Conservation (phyloP, 192 early-diverging fungal species). For the Coemansia reversa region DNA sequence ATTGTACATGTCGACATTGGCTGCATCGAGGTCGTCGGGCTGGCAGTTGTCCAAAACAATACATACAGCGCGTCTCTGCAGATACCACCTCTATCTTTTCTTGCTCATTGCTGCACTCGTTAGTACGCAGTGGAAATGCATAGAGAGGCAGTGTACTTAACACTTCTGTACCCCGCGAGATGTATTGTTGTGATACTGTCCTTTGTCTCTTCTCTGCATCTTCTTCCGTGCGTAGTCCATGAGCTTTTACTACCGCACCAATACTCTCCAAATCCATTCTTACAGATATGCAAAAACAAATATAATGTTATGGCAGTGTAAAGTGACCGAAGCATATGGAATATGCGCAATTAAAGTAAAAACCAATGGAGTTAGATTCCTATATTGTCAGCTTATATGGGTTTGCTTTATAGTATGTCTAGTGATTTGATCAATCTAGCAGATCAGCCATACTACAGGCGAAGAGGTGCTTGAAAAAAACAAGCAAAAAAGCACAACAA, state of each 20-base stretch:
- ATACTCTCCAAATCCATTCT: not conserved
- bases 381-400: not conserved
- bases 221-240: not conserved
- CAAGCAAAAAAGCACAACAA: not conserved
- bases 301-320: not conserved
- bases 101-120: constrained; percentile 7
- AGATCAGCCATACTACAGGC: not conserved
- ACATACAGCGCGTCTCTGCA: constrained; percentile 11
- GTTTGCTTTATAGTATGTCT: not conserved
- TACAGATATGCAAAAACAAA: not conserved
- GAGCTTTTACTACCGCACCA: not conserved
- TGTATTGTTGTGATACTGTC: not conserved
- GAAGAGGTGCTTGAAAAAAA: not conserved
- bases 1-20: constrained; percentile 31
- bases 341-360: not conserved
- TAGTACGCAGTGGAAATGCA: constrained; percentile 18
- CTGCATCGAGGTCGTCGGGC: constrained; percentile 36
- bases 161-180: constrained; percentile 20
- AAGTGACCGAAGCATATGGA: not conserved
- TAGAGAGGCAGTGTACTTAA: constrained; percentile 28
- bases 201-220: not conserved
- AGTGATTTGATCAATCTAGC: not conserved
- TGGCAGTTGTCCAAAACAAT: constrained; percentile 35
- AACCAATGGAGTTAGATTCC: too few species aligned
- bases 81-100: not conserved